A percentile compares a stretch with the other conserved stretches of the same genome.
phyloP scores from a whole-genome alignment of 768 basidiomycete genomes.

The Rhodocollybia butyracea region DNA sequence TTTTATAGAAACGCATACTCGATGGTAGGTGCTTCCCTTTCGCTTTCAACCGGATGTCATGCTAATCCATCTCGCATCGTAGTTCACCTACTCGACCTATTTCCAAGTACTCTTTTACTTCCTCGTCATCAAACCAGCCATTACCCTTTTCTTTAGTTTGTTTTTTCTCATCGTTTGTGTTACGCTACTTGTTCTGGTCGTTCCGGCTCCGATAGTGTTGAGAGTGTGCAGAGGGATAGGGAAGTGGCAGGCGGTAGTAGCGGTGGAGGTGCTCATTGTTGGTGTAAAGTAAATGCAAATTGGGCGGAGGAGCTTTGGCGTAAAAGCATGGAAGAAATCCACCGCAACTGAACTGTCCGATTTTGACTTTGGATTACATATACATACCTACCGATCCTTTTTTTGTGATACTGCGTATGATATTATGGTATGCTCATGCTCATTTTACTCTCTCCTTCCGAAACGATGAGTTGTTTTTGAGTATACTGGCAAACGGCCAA shows the following conservation, averaged over 20 bases:
- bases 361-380: too few species aligned
- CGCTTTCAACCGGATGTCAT: slow-evolving; percentile 5
- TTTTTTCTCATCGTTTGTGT: slow-evolving; percentile 53
- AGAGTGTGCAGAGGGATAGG: slow-evolving; percentile 65
- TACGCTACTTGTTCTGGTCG: slow-evolving; percentile 52
- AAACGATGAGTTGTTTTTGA: too few species aligned
- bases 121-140: slow-evolving; percentile 80
- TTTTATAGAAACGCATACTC: slow-evolving; percentile 82
- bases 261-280: slow-evolving; percentile 64
- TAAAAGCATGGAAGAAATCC: too few species aligned
- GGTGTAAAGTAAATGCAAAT: slow-evolving; percentile 41
- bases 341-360: too few species aligned
- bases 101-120: slow-evolving; percentile 89
- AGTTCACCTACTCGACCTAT: slow-evolving; percentile 81
- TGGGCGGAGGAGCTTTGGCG: too few species aligned
- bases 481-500: too few species aligned
- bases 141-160: slow-evolving; percentile 66
- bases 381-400: too few species aligned
- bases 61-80: background rate
- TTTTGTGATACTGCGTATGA: too few species aligned
- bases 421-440: too few species aligned
- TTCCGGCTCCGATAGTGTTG: slow-evolving; percentile 68
- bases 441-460: too few species aligned
- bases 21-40: slow-evolving; percentile 68
- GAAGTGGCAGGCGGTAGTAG: slow-evolving; percentile 81